phyloP scores from a whole-genome alignment of 257 asterid genomes.

The Nicotiana paniculata region DNA sequence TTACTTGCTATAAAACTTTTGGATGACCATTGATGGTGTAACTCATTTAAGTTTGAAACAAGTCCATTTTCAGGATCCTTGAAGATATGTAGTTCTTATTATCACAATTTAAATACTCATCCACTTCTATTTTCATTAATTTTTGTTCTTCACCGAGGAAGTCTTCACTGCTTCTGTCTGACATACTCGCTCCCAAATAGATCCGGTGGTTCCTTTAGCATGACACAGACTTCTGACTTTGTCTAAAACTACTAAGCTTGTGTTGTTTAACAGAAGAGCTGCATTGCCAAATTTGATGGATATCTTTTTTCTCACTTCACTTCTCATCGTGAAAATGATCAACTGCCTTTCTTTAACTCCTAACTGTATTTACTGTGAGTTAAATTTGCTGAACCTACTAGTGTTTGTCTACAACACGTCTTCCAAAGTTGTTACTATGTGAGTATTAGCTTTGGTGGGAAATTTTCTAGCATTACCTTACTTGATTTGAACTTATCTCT shows the following conservation, averaged over 20 bases:
- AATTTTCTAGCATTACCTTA: background rate
- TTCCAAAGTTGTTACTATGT: background rate
- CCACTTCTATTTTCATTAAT: background rate
- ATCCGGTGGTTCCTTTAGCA: background rate
- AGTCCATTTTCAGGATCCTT: background rate
- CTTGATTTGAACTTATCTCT: background rate
- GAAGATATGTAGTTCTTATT: background rate
- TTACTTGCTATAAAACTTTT: background rate
- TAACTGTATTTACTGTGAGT: background rate
- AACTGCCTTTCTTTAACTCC: background rate
- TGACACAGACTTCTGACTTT: background rate
- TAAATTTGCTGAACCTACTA: background rate
- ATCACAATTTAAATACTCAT: background rate
- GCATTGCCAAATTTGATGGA: background rate
- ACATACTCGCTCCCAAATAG: background rate
- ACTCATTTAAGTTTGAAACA: background rate
- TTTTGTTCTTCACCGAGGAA: background rate
- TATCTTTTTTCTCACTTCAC: background rate
- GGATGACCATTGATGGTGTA: too few species aligned
- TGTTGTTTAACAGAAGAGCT: background rate
- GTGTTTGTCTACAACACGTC: background rate
- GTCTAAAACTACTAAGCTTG: background rate
- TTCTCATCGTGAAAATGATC: background rate
- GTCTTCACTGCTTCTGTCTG: background rate
- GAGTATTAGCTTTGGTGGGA: background rate